Evolutionary conservation across 176 grass and related monocot genomes (phyloP), one percentile per base, ranked within the genome.

Genomic region (Chrysopogon serrulatus): DNA sequence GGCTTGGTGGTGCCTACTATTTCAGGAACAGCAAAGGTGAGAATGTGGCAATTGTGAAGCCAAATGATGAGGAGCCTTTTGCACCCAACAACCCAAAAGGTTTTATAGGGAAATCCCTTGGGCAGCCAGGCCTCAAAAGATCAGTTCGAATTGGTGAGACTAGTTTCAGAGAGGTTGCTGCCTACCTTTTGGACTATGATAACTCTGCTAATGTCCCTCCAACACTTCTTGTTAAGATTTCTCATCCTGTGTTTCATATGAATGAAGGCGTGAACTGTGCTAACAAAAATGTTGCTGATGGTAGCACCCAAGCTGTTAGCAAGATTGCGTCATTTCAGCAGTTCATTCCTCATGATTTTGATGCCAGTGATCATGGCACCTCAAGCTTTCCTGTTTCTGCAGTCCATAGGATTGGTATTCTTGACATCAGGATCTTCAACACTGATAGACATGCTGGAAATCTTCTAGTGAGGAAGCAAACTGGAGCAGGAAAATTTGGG

Each of bases 81-180:
- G 92, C 89, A 80, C 92, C 92, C 44, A 94, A 94, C 68, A 94
- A 94, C 76, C 92, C 92, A 53, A 94, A 94, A 87, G 92, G 92
- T 54, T 94, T 94, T 59, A 85, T 73, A 18, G 92, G 92, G 34
- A 94, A 82, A 75, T 82, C 89, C 73, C 92, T 94, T 85, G 92
- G 92, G 65, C 87, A 94, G 71, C 92, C 92, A 54, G 92, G 92
- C 67, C 63, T 94, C 66, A 94, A 92, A 87, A 89, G 81, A 71
- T 94, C 92, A 11, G 92, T 94, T 80, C 73, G 92, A 71, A 85
- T 94, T 62, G 92, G 92, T 59, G 92, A 94, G 87, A 92, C 89
- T 42, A 32, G 92, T 53, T 92, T 80, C 66, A 90, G 92, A 71
- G 92, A 94, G 84, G 92, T 92, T 80, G 92, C 92, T 37, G 92